Evolutionary conservation across 2,329 filamentous ascomycete genomes (phyloP).

Genomic region (Pseudohalonectria lignicola): DNA sequence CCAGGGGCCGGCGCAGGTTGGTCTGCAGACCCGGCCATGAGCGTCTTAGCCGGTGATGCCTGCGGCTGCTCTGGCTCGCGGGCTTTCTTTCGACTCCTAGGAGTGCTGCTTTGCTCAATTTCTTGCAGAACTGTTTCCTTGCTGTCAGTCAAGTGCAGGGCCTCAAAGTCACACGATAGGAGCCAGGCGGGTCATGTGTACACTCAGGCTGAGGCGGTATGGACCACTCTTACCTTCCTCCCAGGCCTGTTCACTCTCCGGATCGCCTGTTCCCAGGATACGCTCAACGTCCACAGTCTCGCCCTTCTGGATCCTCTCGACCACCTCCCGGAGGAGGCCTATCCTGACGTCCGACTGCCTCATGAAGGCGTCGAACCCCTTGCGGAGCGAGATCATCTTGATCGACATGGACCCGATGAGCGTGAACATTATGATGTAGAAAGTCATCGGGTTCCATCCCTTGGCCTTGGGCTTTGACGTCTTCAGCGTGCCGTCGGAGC

Average conservation of each 20-base stretch:
- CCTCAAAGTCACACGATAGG: too few species aligned
- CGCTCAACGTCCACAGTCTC: constrained; percentile 80
- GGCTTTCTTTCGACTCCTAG: too few species aligned
- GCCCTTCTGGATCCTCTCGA: constrained; percentile 58
- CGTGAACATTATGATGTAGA: constrained; percentile 71
- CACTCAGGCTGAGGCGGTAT: too few species aligned
- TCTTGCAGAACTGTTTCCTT: too few species aligned
- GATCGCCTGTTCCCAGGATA: constrained; percentile 67
- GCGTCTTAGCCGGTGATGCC: too few species aligned
- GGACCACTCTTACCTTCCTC: constrained; percentile 67
- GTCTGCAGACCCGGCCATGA: too few species aligned
- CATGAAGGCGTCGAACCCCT: constrained; percentile 60
- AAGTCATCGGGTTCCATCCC: constrained; percentile 72
- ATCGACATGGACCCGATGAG: constrained; percentile 95
- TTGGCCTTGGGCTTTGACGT: constrained; percentile 36
- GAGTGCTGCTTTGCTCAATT: too few species aligned
- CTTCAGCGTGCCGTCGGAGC: constrained; percentile 27
- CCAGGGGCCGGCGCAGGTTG: too few species aligned
- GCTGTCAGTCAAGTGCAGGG: too few species aligned
- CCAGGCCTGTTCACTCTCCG: constrained; percentile 72
- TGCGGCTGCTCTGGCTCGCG: too few species aligned
- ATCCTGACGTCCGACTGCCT: constrained; percentile 74
- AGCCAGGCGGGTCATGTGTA: too few species aligned
- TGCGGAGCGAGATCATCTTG: constrained; percentile 73
- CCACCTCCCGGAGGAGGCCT: constrained; percentile 60